phyloP scores from a whole-genome alignment of 2,329 filamentous ascomycete genomes.

The Alternaria dauci region DNA sequence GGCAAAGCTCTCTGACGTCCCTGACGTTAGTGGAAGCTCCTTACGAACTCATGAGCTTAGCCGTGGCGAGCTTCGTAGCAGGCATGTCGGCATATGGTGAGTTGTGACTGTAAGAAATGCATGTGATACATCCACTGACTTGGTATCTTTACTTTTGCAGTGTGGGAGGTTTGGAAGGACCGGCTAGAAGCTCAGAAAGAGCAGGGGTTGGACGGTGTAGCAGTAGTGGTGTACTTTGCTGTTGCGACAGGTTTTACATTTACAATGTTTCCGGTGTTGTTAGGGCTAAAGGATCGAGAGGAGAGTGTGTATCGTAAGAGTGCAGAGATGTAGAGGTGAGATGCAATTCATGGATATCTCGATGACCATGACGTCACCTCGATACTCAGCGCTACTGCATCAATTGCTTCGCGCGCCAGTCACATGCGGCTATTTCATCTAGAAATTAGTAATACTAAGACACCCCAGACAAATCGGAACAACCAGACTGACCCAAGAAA shows the following conservation, averaged over 20 bases:
- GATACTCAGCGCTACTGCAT: not conserved
- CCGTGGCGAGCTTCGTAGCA: constrained; percentile 21
- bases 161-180: constrained; percentile 22
- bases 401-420: not conserved
- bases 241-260: constrained; percentile 20
- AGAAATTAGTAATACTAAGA: not conserved
- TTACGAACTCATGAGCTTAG: constrained; percentile 28
- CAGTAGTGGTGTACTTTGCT: constrained; percentile 15
- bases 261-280: constrained; percentile 14
- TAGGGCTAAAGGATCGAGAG: constrained; percentile 17
- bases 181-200: constrained; percentile 8
- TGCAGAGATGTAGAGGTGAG: not conserved
- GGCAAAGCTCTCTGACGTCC: constrained; percentile 25
- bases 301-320: not conserved
- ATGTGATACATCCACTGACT: not conserved
- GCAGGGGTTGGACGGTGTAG: not conserved
- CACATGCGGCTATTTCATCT: not conserved
- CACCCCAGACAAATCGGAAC: not conserved
- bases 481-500: not conserved
- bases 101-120: not conserved
- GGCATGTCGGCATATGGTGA: constrained; percentile 25
- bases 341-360: not conserved
- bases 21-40: constrained; percentile 27
- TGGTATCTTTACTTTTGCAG: not conserved
- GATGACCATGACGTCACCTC: not conserved